Evolutionary conservation across 176 grass and related monocot species (phyloP), one percentile per base, ranked within the genome.

Genomic region (Musa beccarii): DNA sequence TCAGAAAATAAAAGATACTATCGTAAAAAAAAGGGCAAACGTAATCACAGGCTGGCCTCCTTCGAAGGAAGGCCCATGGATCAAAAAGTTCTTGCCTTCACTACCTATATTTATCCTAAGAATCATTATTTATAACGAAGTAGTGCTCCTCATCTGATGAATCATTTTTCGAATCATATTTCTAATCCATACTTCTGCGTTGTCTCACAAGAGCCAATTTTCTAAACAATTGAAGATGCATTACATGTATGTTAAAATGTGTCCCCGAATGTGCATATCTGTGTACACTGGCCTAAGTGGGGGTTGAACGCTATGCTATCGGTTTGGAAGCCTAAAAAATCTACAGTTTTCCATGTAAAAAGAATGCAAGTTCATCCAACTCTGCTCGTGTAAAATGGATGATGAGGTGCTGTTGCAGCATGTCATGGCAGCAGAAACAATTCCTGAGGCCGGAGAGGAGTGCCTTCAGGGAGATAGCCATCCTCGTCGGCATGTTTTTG

Each of bases 401-500:
- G n/a, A 2, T 14, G 11, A 24, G n/a, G 54, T 2, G 10, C 49
- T 16, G 16, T 19, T 11, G 51, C 52, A 34, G 8, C 51, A 28
- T 10, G 15, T 73, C 71, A 55, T 23, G 71, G 51, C 71, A 26
- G 14, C 50, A 51, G 22, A 15, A 73, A 54, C 15, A 52, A 73
- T 1, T 73, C 71, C n/a, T 53, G 71, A 21, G 71, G 17, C 71
- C 71, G 53, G 51, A 73, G 71, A 73, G 71, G 71, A 73, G 14
- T 73, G 20, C 51, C 71, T 73, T 92, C 90, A 81, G 83, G 15
- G 10, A 16, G 63, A 57, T 88, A 96, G 49, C 67, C 84, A 55
- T 91, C 89, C 75, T 93, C 90, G 9, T 85, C 80, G 0, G 23
- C 56, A 71, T 91, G 90, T 85, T 93, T 97, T 10, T 75, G 79